phyloP scores from a whole-genome alignment of 345 rosid species.

The Excoecaria cochinchinensis region DNA sequence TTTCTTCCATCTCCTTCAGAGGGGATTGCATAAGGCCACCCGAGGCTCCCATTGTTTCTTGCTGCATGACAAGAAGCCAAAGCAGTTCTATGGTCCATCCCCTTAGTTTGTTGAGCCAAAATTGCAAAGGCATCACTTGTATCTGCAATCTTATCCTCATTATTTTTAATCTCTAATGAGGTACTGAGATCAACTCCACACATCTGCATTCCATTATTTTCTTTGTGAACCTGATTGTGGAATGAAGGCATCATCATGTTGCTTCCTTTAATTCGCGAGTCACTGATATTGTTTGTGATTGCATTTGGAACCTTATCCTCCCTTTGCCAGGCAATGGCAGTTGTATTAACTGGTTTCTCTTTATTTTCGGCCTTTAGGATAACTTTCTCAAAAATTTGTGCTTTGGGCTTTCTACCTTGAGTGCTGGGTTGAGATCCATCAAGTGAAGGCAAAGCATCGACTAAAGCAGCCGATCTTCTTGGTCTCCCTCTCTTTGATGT shows the following conservation, averaged over 20 bases:
- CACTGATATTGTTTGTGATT: slow-evolving; percentile 4
- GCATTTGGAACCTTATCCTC: slow-evolving; percentile 22
- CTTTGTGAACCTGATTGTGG: slow-evolving; percentile 25
- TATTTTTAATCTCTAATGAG: neutral
- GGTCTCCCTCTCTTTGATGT: slow-evolving; percentile 40
- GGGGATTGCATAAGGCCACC: slow-evolving; percentile 19
- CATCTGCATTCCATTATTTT: slow-evolving; percentile 16
- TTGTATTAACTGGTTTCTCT: slow-evolving; percentile 16
- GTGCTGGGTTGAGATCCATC: slow-evolving; percentile 24
- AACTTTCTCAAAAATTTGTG: slow-evolving; percentile 25
- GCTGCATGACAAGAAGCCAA: slow-evolving; percentile 14
- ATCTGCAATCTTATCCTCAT: slow-evolving; percentile 12
- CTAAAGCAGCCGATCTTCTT: slow-evolving; percentile 29
- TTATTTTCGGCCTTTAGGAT: slow-evolving; percentile 25
- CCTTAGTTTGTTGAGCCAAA: slow-evolving; percentile 21
- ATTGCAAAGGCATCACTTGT: slow-evolving; percentile 6
- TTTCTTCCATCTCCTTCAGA: slow-evolving; percentile 26
- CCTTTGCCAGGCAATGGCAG: slow-evolving; percentile 17
- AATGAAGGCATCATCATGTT: slow-evolving; percentile 21
- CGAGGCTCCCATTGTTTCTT: slow-evolving; percentile 6
- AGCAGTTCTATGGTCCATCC: slow-evolving; percentile 2
- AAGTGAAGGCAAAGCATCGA: slow-evolving; percentile 25
- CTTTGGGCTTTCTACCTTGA: slow-evolving; percentile 28
- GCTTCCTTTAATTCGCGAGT: slow-evolving; percentile 14
- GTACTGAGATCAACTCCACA: neutral